phyloP scores from a whole-genome alignment of 352 stramenopile genomes.

The Globisporangium orthogonon region DNA sequence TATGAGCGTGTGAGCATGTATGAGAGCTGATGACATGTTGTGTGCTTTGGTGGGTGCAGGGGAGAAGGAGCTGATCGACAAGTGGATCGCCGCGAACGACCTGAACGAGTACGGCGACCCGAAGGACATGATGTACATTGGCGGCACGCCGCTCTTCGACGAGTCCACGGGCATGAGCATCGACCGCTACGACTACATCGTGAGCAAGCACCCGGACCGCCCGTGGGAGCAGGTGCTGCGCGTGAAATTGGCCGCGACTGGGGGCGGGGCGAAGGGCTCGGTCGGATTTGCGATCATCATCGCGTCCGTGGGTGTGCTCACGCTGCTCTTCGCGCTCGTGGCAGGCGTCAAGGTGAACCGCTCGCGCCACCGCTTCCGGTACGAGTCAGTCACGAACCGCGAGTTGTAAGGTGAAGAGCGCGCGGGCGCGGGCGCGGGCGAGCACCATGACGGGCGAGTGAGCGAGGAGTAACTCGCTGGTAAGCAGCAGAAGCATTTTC shows the following conservation, averaged over 20 bases:
- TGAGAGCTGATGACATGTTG: not conserved
- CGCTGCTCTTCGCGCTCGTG: slow-evolving; percentile 23
- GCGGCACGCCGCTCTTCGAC: slow-evolving; percentile 76
- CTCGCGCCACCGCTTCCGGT: slow-evolving; percentile 34
- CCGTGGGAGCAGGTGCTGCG: slow-evolving; percentile 42
- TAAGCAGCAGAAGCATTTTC: not conserved
- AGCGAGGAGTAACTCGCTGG: not conserved
- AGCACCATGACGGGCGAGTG: too few relatives aligned
- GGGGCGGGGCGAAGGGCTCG: not conserved
- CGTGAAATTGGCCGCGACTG: slow-evolving; percentile 9
- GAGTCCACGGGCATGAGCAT: slow-evolving; percentile 45
- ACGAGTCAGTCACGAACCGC: slow-evolving; percentile 41
- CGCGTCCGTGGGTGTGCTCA: slow-evolving; percentile 18
- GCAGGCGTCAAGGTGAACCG: slow-evolving; percentile 22
- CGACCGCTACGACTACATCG: slow-evolving; percentile 69
- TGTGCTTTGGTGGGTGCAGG: not conserved
- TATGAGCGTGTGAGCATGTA: not conserved
- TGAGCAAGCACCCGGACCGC: slow-evolving; percentile 35
- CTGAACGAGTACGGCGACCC: slow-evolving; percentile 10
- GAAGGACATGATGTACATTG: slow-evolving; percentile 49
- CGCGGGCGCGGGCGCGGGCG: not conserved
- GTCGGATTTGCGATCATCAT: slow-evolving; percentile 11
- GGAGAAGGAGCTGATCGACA: slow-evolving; percentile 28
- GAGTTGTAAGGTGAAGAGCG: slow-evolving; percentile 10
- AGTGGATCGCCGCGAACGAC: slow-evolving; percentile 8